Evolutionary conservation across 2,329 filamentous ascomycete genomes (phyloP), one percentile per base, ranked within the genome.

Genomic region (Coniochaeta sp.): DNA sequence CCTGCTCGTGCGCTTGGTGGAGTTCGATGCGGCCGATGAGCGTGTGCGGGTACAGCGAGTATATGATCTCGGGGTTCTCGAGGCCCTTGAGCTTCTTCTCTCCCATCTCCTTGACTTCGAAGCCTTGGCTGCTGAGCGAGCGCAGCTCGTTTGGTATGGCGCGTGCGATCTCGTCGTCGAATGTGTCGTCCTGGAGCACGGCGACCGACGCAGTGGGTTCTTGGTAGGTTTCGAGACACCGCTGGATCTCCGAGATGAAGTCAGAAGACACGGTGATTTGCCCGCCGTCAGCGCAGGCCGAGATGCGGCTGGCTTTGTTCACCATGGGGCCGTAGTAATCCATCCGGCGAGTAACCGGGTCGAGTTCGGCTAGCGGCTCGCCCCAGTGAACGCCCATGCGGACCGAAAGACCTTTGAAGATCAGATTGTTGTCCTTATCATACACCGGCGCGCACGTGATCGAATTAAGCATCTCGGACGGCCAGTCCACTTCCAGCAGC

Each of bases 251-350:
- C 14, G 90, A 90, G 69, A 99, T 96, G 75, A 98, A 98, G 73
- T 99, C 95, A 1, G 92, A 92, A 0, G 93, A 97, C 1, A 98
- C 95, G 0, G 93, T 95, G 65, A 98, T 97, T 72, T 99, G 93
- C 0, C 95, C 95, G 62, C 95, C 95, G 71, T 99, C 95, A 38
- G 95, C 95, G 50, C 96, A 93, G 24, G 91, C 89, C 7, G 91
- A 95, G 65, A 99, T 96, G 76, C 95, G 89, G 17, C 95, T 89
- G 0, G 95, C 91, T 70, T 96, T 93, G 76, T 99, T 99, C 69
- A 99, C 95, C 92, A 99, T 99, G 16, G 95, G 95, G 0, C 95
- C 95, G 71, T 98, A 99, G 76, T 99, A 99, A 69, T 99, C 95
- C 95, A 99, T 99, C 64, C 95, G 91, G 61, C 93, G 89, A 1